Evolutionary conservation across 805 yeast genomes (phyloP).

Genomic region (Wickerhamomyces canadensis): DNA sequence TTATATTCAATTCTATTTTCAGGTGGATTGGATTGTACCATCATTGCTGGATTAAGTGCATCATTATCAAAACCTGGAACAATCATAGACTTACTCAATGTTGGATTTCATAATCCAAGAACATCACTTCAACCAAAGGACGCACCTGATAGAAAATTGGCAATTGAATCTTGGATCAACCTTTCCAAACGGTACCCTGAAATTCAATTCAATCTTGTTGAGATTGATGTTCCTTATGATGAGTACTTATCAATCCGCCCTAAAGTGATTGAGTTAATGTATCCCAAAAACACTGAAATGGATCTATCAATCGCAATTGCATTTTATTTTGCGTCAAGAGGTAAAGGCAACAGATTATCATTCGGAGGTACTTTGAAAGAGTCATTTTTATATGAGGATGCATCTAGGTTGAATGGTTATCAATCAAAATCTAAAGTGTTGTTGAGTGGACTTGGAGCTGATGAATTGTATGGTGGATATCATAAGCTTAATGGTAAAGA

Average conservation of each 20-base stretch:
- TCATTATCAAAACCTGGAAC: slow-evolving; percentile 25
- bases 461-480: slow-evolving; percentile 94
- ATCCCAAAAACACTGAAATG: slow-evolving; percentile 88
- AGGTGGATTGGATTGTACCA: slow-evolving; percentile 93
- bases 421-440: slow-evolving; percentile 59
- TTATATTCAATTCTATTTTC: slow-evolving; percentile 69
- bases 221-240: slow-evolving; percentile 68
- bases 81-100: slow-evolving; percentile 74
- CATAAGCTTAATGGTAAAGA: slow-evolving; percentile 62
- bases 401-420: slow-evolving; percentile 27
- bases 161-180: slow-evolving; percentile 53
- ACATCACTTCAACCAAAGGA: slow-evolving; percentile 50
- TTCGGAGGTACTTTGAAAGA: background rate
- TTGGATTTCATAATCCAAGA: slow-evolving; percentile 88
- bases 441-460: slow-evolving; percentile 94
- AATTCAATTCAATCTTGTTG: slow-evolving; percentile 45
- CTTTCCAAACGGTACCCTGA: slow-evolving; percentile 40
- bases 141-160: slow-evolving; percentile 86
- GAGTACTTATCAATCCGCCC: slow-evolving; percentile 49
- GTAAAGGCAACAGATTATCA: slow-evolving; percentile 32
- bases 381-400: slow-evolving; percentile 5
- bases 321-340: slow-evolving; percentile 82
- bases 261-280: slow-evolving; percentile 61
- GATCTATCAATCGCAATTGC: slow-evolving; percentile 94
- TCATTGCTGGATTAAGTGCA: slow-evolving; percentile 56